Base-by-base conservation (phyloP, 2,329 filamentous ascomycete species). In the Calonectria honghensis region DNA sequence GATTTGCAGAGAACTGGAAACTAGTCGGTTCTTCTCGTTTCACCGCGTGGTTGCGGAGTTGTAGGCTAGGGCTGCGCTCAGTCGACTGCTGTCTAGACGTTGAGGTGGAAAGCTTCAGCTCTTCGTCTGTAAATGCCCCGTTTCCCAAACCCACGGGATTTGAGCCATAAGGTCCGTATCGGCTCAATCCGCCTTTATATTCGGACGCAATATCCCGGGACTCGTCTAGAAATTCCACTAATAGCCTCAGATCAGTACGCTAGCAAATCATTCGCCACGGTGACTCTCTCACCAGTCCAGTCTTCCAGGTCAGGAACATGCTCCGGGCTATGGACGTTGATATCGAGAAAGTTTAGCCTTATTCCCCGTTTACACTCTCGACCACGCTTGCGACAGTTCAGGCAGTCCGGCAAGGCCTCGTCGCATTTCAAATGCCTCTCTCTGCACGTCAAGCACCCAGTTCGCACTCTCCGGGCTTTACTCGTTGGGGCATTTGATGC, bases 341-440 rank as follows among this genome's bases (percentile, higher is more conserved):
- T 94, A 82, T 98, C 96, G 79, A 98, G 96, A 81, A 98, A 98
- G 85, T 98, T 98, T 51, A 98, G 88, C 48, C 95, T 91, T 66
- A 98, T 89, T 24, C 96, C 96, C 79, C 96, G 92, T 83, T 96
- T 96, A 87, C 96, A 98, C 72, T 93, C 88, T 66, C 96, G 90
- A 81, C 93, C 96, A 68, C 96, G 97, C 86, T 98, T 98, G 73
- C 92, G 91, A 85, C 96, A 98, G 81, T 98, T 98, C 80, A 94
- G 88, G 77, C 90, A 92, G 41, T 89, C 86, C 7, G 90, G 90
- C 5, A 85, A 80, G 6, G 89, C 93, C 84, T 98, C 95, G 82
- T 98, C 96, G 84, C 96, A 98, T 85, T 98, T 98, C 67, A 98
- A 88, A 87, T 98, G 96, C 61, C 96, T 89, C 84, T 98, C 94